A percentile compares a stretch with the other conserved stretches of the same genome.
phyloP scores from a whole-genome alignment of 192 early-diverging fungal species.

The Backusella morwellensis region DNA sequence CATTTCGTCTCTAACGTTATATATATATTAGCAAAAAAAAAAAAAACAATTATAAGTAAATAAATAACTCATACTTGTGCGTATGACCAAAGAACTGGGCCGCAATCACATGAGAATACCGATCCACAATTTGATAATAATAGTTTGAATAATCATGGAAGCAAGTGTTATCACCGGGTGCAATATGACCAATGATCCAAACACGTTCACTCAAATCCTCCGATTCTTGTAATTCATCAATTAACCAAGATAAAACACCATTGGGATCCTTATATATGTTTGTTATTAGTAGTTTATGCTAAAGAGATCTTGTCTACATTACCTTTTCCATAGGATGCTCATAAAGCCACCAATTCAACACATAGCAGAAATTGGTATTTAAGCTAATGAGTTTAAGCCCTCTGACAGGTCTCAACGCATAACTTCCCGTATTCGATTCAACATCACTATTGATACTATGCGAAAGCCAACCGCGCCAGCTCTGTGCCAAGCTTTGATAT shows the following conservation, averaged over 20 bases:
- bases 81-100: constrained; percentile 59
- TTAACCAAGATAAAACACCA: constrained; percentile 48
- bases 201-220: constrained; percentile 52
- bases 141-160: constrained; percentile 50
- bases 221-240: constrained; percentile 46
- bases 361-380: constrained; percentile 63
- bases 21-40: background rate
- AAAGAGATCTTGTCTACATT: background rate
- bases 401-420: constrained; percentile 42
- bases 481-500: constrained; percentile 44
- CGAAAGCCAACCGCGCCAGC: constrained; percentile 50
- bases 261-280: constrained; percentile 44
- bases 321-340: constrained; percentile 35
- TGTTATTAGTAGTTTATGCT: background rate
- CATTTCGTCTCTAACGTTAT: constrained; percentile 42
- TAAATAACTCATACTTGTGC: constrained; percentile 32
- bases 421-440: constrained; percentile 46
- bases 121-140: constrained; percentile 54
- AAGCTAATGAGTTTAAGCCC: constrained; percentile 50
- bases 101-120: constrained; percentile 54
- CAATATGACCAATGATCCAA: constrained; percentile 59
- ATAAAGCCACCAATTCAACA: constrained; percentile 54
- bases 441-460: constrained; percentile 20
- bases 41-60: background rate
- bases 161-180: constrained; percentile 46